Conservation (phyloP, 164 flowering plant species). For the Berberis vulgaris region DNA sequence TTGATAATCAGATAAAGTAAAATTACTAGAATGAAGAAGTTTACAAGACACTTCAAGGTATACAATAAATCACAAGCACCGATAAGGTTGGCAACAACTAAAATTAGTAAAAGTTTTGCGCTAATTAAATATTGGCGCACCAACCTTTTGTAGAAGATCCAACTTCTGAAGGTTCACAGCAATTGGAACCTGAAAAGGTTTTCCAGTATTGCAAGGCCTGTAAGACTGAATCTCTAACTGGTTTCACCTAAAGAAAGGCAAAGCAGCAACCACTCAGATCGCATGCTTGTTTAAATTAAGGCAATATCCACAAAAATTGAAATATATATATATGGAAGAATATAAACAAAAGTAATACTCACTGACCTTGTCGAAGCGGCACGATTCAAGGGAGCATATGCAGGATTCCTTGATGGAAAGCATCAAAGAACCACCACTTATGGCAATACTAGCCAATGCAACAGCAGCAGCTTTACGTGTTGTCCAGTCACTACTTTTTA, state of each 20-base stretch:
- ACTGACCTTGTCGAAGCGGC: conserved; percentile 90
- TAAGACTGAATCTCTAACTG: conserved; percentile 73
- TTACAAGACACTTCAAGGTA: too few species aligned
- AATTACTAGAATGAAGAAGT: too few species aligned
- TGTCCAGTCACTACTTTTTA: conserved; percentile 78
- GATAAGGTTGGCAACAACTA: too few species aligned
- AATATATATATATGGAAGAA: neutral
- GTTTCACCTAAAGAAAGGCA: conserved; percentile 62
- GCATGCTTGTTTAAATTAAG: neutral
- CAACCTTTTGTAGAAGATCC: conserved; percentile 78
- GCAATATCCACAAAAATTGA: too few species aligned
- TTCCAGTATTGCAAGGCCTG: conserved; percentile 72
- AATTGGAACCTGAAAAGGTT: conserved; percentile 41
- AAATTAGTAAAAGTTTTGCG: neutral
- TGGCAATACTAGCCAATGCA: conserved; percentile 62
- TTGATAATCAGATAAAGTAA: neutral
- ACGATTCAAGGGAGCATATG: conserved; percentile 61
- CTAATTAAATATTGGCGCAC: neutral
- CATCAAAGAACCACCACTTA: conserved; percentile 37
- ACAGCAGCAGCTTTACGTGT: conserved; percentile 87
- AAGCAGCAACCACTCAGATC: conserved; percentile 4
- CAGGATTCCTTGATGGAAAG: conserved; percentile 50
- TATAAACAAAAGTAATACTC: neutral
- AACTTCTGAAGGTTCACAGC: conserved; percentile 65
- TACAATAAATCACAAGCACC: too few species aligned